phyloP scores from a whole-genome alignment of 106 monocot genomes.

The Iris macrosiphon region DNA sequence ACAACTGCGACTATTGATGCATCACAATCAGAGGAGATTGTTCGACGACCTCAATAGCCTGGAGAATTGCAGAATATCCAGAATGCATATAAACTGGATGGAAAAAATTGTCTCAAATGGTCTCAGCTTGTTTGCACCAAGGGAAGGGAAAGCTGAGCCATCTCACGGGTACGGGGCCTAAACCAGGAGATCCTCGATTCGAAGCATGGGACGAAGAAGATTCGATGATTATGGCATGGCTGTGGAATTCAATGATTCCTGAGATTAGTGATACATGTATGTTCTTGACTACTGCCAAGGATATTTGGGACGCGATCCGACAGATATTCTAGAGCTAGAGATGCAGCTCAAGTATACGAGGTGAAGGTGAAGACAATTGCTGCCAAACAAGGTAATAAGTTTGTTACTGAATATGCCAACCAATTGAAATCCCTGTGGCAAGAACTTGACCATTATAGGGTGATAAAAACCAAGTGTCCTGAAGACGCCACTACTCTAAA shows the following conservation, averaged over 20 bases:
- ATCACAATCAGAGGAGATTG: no score
- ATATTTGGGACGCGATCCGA: neutral
- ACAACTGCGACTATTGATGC: no score
- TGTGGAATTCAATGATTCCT: neutral
- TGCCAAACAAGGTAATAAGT: neutral
- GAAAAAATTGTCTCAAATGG: no score
- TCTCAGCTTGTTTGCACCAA: no score
- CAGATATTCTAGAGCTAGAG: neutral
- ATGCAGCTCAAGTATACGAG: neutral
- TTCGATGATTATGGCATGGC: neutral
- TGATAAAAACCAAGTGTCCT: constrained; percentile 1
- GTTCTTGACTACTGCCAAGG: neutral
- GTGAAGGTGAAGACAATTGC: neutral
- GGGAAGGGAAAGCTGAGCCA: no score
- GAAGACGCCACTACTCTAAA: neutral
- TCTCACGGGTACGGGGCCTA: no score
- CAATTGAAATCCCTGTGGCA: neutral
- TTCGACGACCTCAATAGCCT: no score
- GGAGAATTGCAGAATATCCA: no score
- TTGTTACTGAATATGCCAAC: neutral
- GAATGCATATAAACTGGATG: no score
- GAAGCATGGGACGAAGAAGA: neutral
- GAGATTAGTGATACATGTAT: neutral
- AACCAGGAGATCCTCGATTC: no score
- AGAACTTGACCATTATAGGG: neutral